A percentile compares a stretch with the other conserved stretches of the same genome.
phyloP scores from a whole-genome alignment of 495 filamentous ascomycete genomes.

The Hyaloscypha variabilis region DNA sequence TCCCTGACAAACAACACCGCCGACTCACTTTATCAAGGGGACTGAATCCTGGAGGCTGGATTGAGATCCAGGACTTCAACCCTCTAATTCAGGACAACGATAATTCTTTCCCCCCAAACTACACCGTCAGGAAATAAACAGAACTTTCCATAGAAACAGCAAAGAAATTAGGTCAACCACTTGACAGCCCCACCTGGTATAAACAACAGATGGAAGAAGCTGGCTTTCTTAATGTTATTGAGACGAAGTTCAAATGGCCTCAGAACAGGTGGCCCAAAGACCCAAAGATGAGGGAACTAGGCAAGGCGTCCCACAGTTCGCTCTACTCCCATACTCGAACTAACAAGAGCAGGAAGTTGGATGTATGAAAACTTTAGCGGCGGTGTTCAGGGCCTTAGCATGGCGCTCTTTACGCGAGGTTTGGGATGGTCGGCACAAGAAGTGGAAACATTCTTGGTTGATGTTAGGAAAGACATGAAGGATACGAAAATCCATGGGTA shows the following conservation, averaged over 20 bases:
- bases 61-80: neutral
- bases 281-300: conserved; percentile 35
- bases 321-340: too few relatives aligned
- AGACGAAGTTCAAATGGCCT: conserved; percentile 51
- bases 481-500: conserved; percentile 53
- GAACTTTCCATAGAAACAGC: too few relatives aligned
- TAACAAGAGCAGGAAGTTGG: conserved; percentile 9
- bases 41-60: neutral
- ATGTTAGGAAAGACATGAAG: conserved; percentile 54
- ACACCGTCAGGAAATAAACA: neutral
- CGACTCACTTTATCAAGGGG: neutral
- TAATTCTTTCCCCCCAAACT: neutral
- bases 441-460: conserved; percentile 53
- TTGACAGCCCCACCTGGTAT: conserved; percentile 17
- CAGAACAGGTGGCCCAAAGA: conserved; percentile 53
- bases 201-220: conserved; percentile 24
- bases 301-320: neutral
- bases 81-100: neutral
- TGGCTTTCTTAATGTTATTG: conserved; percentile 50
- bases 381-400: conserved; percentile 36
- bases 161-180: conserved; percentile 21
- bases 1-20: neutral
- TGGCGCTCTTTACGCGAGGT: conserved; percentile 54
- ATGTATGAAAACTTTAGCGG: conserved; percentile 23
- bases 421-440: conserved; percentile 51